phyloP scores from a whole-genome alignment of 257 asterid species.

The Rubia yunnanensis region DNA sequence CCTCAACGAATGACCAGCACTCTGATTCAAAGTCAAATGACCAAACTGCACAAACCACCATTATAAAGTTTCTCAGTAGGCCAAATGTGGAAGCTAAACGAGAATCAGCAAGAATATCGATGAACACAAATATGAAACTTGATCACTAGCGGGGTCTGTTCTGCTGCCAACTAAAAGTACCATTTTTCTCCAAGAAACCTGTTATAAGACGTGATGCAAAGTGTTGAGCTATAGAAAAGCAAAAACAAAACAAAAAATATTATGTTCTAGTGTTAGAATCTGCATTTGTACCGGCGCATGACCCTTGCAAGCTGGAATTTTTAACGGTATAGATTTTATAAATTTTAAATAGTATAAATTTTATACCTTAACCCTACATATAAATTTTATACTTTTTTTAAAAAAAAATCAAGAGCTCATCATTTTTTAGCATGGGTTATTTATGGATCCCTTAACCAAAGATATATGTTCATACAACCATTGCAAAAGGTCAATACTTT shows the following conservation, averaged over 20 bases:
- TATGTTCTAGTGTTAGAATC: neutral
- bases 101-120: constrained; percentile 9
- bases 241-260: constrained; percentile 1
- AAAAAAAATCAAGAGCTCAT: too few species aligned
- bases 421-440: too few species aligned
- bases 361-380: too few species aligned
- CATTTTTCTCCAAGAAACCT: constrained; percentile 96
- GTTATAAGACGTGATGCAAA: neutral
- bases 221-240: neutral
- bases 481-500: too few species aligned
- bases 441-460: too few species aligned
- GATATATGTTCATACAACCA: too few species aligned
- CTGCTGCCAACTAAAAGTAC: constrained; percentile 91
- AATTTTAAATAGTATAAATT: too few species aligned
- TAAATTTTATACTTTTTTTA: too few species aligned
- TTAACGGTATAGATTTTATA: too few species aligned
- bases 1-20: constrained; percentile 86
- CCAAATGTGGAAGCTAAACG: constrained; percentile 2
- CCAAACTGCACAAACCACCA: constrained; percentile 58
- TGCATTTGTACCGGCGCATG: constrained; percentile 61
- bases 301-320: constrained; percentile 98
- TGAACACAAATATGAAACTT: constrained; percentile 37
- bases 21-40: constrained; percentile 92
- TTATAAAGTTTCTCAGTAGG: constrained; percentile 1
- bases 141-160: constrained; percentile 77